Evolutionary conservation across 352 stramenopile species (phyloP), one percentile per base, ranked within the genome.

Genomic region (Phytopythium kandeliae): DNA sequence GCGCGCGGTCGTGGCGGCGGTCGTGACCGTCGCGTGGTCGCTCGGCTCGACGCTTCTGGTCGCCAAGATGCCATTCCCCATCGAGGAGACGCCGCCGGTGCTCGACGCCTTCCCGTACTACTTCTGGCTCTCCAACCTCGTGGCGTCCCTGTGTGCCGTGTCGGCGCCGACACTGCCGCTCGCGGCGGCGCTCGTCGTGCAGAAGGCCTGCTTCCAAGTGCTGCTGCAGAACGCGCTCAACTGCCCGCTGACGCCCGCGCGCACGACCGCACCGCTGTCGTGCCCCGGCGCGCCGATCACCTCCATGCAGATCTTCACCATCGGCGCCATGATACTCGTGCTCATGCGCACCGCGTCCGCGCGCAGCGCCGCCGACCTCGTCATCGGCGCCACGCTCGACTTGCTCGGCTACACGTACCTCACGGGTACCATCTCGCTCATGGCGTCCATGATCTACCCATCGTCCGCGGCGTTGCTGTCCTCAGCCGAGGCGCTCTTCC

Each of bases 381-480:
- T 69, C 0, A 40, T 81, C 47, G 60, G 51, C 13, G 28, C 60
- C 26, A 65, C 51, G 33, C 57, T 90, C 16, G 79, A 90, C 44
- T 59, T 79, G 47, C 57, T 90, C 9, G 77, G 79, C 10, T 88
- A 82, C 52, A 37, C 85, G 13, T 88, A 88, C 49, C 78, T 90
- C 35, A 70, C 86, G 17, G 74, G 77, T 25, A 80, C 57, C 24
- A 59, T 90, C 24, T 82, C 74, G 15, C 65, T 82, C 12, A 67
- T 88, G 11, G 60, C 74, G 11, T 66, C 67, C 3, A 67, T 75
- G 52, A 68, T 80, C 4, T 68, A 86, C 55, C 55, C 72, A 15
- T 73, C 60, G 30, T 60, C 72, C 22, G 48, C 48, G 2, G 51
- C 48, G 62, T 83, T 21, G 69, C 70, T 12, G 78, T 86, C 49